Base-by-base conservation (phyloP, 192 early-diverging fungal genomes). In the Linnemannia exigua region DNA sequence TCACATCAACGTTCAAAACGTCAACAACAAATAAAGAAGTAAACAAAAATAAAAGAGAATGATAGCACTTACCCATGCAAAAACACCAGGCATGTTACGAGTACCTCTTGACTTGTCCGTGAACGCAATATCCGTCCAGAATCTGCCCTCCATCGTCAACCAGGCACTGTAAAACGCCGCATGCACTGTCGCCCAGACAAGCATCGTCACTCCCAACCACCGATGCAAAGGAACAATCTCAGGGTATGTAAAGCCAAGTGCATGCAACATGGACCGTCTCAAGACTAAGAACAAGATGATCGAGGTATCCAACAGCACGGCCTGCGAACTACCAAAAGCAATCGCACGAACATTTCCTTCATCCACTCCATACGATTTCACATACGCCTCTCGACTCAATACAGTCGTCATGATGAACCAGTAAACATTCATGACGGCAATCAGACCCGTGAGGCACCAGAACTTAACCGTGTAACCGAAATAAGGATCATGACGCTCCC, bases 261-360 rank as follows among this genome's bases (percentile, higher is more conserved):
- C 76, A 68, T 86, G 84, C 20, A 86, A 66, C 78, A 86, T 79
- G 5, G 84, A 86, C 6, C 84, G 78, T 19, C 84, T 74, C 15
- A 86, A 38, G 50, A 86, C 79, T 70, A 86, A 48, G 75, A 86
- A 86, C 17, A 86, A 70, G 51, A 86, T 86, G 70, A 86, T 76
- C 31, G 84, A 86, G 22, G 74, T 73, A 44, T 86, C 84, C 50
- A 86, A 28, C 25, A 86, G n/a, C 15, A 80, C 74, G n/a, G 78
- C 77, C 51, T 86, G 84, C 6, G 78, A 76, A 50, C 69, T 44
- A 35, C 84, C 84, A 37, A 69, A 86, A 37, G 75, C 77, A 38
- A 86, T 75, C 0, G 84, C 58, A 25, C 78, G 78, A 7, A 80
- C 15, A 8, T 46, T 52, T 16, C 68, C 84, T 20, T 35, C 4